Evolutionary conservation across 169 alveolate species (phyloP).

Genomic region (Amoebophrya sp.): DNA sequence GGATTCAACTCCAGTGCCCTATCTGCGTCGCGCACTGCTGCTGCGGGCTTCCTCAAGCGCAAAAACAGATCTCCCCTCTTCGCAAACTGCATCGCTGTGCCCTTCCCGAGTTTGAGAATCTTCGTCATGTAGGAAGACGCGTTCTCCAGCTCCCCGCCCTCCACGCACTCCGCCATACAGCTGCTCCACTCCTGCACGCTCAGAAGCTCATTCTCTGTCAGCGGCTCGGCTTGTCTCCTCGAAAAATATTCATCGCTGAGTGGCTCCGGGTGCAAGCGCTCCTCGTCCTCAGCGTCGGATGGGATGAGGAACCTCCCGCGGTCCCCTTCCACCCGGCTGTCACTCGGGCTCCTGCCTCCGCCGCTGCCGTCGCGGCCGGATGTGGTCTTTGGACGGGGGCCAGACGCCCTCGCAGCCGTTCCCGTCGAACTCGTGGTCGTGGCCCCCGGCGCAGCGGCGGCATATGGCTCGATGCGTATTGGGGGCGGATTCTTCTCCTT

Average conservation of each 20-base stretch:
- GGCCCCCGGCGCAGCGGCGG: too few relatives aligned
- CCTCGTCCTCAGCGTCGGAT: not conserved
- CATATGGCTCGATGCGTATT: too few relatives aligned
- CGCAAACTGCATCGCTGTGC: not conserved
- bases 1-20: not conserved
- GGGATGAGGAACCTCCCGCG: not conserved
- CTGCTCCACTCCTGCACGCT: not conserved
- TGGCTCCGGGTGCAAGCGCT: not conserved
- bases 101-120: not conserved
- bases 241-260: too few relatives aligned
- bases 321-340: too few relatives aligned
- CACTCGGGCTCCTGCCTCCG: too few relatives aligned
- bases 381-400: too few relatives aligned
- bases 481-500: too few relatives aligned
- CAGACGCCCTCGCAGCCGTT: too few relatives aligned
- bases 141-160: not conserved
- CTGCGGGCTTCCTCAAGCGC: not conserved
- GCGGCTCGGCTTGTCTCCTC: too few relatives aligned
- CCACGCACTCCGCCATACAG: not conserved
- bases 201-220: not conserved
- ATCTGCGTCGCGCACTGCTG: not conserved
- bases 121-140: not conserved
- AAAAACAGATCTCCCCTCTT: not conserved
- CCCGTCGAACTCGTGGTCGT: too few relatives aligned
- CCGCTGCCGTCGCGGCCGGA: too few relatives aligned